Base-by-base conservation (phyloP, 2,329 filamentous ascomycete species). In the Fusarium sp. region DNA sequence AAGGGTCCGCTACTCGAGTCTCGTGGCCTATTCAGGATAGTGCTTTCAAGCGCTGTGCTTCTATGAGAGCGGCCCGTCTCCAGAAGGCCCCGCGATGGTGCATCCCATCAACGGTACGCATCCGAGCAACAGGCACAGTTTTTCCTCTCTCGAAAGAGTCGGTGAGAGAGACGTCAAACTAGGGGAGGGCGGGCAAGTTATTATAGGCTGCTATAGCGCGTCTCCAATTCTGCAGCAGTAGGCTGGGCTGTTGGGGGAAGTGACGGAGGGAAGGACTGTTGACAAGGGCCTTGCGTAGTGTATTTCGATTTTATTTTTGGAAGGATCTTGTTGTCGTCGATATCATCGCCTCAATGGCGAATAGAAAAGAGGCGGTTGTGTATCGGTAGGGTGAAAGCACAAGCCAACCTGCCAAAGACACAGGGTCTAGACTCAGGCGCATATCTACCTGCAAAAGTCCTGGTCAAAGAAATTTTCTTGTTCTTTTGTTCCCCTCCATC, bases 291-390 rank as follows among this genome's bases (percentile, higher is more conserved):
- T 61, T 74, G 7, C 24, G 24, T 24, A 24, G 24, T 24, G 62
- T 67, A 74, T 68, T 74, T 65, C 65, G 65, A 62, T 56, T 69
- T 65, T 68, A 70, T 53, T 71, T 48, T 56, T 56, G 65, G 62
- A 50, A 49, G 62, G 61, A 32, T 28, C 49, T 57, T 66, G 61
- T 57, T 66, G 61, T 63, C 58, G 50, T 59, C 44, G 55, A 56
- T 59, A 55, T 56, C 56, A 41, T 73, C 66, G 68, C 64, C 68
- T 62, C 63, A 44, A 53, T 19, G 67, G 58, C 71, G 64, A 73
- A 74, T 74, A 19, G 63, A 56, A 44, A 49, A 28, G 17, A 54
- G 56, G 37, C 44, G 40, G 59, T 65, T 67, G 60, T 45, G 67
- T 68, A 67, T 71, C 66, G 70, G 65, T 67, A 67, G 60, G 52